Evolutionary conservation across 352 stramenopile species (phyloP), one percentile per base, ranked within the genome.

Genomic region (Pythium brassicae): DNA sequence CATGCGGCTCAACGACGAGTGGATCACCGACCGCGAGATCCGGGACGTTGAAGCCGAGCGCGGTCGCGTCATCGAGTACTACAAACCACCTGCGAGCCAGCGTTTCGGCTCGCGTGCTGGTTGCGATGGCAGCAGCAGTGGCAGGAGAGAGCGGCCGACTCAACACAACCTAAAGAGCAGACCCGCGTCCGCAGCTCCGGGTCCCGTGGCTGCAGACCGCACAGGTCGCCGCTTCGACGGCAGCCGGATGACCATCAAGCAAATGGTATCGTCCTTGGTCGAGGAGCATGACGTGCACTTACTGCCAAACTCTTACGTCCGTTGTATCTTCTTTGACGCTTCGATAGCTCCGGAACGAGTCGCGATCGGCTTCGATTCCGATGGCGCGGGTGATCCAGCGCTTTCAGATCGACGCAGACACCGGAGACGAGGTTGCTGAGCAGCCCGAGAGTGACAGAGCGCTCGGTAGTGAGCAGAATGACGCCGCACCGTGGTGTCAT

Each of bases 231-330:
- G 65, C 14, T 83, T 83, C 39, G 79, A 89, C 39, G 79, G 79
- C 20, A 87, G 72, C 50, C 72, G 76, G 35, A 83, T 87, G 76
- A 89, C 79, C 1, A 63, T 79, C 35, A 81, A 72, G 57, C 68
- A 89, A 66, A 68, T 86, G 55, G 72, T 78, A 64, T 35, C 46
- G n/a, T 19, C 29, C 25, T 19, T 12, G 14, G 15, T 43, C 14
- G 27, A n/a, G 12, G 25, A n/a, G n/a, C n/a, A n/a, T n/a, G n/a
- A n/a, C n/a, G n/a, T n/a, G n/a, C n/a, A n/a, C n/a, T n/a, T n/a
- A n/a, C n/a, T n/a, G n/a, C n/a, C n/a, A n/a, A n/a, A n/a, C n/a
- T n/a, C 40, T 46, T 7, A 46, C 40, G 19, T 7, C 3, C 12
- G 40, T 14, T n/a, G 45, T 45, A 12, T 45, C 39, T 8, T 22